Percentiles rank a stretch among this genome's conserved stretches.
These are phyloP conservation scores for Mycena filopes DNA, from an alignment of 768 basidiomycete species.

Conservation along the genomic window DNA sequence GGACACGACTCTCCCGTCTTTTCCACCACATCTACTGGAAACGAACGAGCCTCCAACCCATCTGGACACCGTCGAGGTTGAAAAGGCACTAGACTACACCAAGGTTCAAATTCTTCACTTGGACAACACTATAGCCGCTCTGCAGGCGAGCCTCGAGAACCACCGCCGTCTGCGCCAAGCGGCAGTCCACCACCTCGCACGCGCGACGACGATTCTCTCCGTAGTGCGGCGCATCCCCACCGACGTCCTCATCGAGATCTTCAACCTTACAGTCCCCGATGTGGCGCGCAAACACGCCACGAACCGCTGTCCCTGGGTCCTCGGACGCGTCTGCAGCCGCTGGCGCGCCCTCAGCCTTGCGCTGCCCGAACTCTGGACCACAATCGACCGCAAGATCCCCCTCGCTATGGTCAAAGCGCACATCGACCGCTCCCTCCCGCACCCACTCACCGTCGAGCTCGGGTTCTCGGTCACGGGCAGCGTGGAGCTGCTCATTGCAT, in stretches of 20 bases:
- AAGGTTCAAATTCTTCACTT: neutral
- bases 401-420: conserved; percentile 5
- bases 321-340: conserved; percentile 13
- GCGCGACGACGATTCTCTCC: neutral
- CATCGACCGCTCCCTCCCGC: conserved; percentile 10
- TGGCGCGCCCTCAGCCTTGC: conserved; percentile 8
- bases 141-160: neutral
- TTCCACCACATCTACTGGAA: neutral
- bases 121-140: conserved; percentile 4
- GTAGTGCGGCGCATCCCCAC: conserved; percentile 9
- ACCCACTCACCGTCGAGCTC: conserved; percentile 15
- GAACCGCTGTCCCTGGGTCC: conserved; percentile 17
- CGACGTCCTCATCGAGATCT: conserved; percentile 7
- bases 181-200: neutral
- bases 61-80: neutral
- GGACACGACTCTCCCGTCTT: neutral
- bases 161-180: conserved; percentile 2
- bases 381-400: conserved; percentile 2
- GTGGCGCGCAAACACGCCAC: neutral
- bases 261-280: conserved; percentile 12
- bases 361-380: conserved; percentile 6
- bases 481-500: conserved; percentile 7
- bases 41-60: conserved; percentile 6
- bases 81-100: neutral
- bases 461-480: conserved; percentile 8